Percentiles rank a stretch among this genome's conserved stretches.
These are phyloP conservation scores for Trypanosoma brucei DNA, from an alignment of 208 protist species.

Conservation along the genomic window DNA sequence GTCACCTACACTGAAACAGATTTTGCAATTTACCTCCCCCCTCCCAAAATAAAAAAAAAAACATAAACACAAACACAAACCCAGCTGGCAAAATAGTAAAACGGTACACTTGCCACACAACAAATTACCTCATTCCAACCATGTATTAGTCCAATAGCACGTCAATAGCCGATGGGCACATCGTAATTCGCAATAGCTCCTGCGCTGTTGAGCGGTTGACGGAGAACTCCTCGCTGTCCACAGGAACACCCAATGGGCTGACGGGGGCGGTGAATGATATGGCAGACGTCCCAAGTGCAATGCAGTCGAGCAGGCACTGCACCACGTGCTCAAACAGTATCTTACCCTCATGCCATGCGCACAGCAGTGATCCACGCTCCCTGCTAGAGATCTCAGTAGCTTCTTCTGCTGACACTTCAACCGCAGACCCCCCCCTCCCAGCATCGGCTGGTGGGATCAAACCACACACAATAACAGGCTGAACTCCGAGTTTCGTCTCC, in stretches of 20 bases:
- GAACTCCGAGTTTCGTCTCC: constrained; percentile 57
- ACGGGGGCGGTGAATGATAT: neutral
- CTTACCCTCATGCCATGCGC: constrained; percentile 28
- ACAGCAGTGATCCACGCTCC: constrained; percentile 59
- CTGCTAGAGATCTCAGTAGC: constrained; percentile 65
- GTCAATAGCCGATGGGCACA: constrained; percentile 69
- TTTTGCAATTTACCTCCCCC: too few species aligned
- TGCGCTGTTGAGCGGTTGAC: constrained; percentile 45
- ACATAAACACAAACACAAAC: too few species aligned
- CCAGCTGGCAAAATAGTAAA: too few species aligned
- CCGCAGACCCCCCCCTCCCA: neutral
- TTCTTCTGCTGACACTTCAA: constrained; percentile 52
- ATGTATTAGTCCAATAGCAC: constrained; percentile 57
- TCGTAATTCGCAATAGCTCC: constrained; percentile 68
- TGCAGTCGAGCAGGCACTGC: constrained; percentile 57
- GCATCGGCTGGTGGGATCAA: constrained; percentile 24
- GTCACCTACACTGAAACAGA: too few species aligned
- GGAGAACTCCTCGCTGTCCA: constrained; percentile 10
- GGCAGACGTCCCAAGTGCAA: constrained; percentile 42
- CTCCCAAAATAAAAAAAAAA: too few species aligned
- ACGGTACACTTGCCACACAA: too few species aligned
- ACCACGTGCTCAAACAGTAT: constrained; percentile 55
- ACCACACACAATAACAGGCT: constrained; percentile 79
- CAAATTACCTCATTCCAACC: neutral
- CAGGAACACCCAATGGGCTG: neutral